Evolutionary conservation across 2,329 filamentous ascomycete species (phyloP), one percentile per base, ranked within the genome.

Genomic region (Arthrobotrys sphaeroides): DNA sequence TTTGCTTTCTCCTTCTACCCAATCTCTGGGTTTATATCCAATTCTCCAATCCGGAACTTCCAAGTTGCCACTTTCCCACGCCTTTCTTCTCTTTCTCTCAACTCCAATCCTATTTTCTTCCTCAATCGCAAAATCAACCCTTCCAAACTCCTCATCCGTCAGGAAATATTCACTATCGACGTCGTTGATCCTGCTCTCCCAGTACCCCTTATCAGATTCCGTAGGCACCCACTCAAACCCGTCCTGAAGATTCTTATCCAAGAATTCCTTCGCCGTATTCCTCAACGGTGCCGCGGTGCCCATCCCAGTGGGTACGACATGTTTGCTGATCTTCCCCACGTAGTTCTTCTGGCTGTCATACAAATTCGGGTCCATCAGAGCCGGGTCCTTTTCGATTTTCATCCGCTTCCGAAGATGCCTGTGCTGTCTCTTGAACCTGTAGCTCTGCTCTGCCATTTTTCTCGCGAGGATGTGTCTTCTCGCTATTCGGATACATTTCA

Each of bases 171-270:
- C 45, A 31, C 49, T 49, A 1, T 28, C 22, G 4, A 33, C 6
- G 22, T 64, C 22, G 3, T 73, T 53, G 2, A 61, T 16, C 53
- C 24, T 60, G 20, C 42, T 22, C 38, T 64, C 28, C 12, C 42
- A 61, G 28, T 24, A 62, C 0, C n/a, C 6, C 4, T 5, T 33
- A 18, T 74, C 62, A n/a, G 2, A n/a, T 0, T 45, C 43, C n/a
- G 22, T 53, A 10, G 70, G 70, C 3, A 40, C 42, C 70, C 62
- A 74, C 9, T 51, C 26, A 22, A 59, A 64, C 7, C 28, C 33
- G 2, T 13, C 18, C 7, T 51, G 26, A 31, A 13, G 1, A 0
- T 55, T 40, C 1, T 13, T 4, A 3, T 12, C 22, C 18, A 20
- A 10, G 10, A 47, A n/a, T 2, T 59, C 33, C 1, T 33, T 12